Percentiles rank a stretch among this genome's conserved stretches.
phyloP scores from a whole-genome alignment of 2,329 filamentous ascomycete species.

The Lachnellula cervina region DNA sequence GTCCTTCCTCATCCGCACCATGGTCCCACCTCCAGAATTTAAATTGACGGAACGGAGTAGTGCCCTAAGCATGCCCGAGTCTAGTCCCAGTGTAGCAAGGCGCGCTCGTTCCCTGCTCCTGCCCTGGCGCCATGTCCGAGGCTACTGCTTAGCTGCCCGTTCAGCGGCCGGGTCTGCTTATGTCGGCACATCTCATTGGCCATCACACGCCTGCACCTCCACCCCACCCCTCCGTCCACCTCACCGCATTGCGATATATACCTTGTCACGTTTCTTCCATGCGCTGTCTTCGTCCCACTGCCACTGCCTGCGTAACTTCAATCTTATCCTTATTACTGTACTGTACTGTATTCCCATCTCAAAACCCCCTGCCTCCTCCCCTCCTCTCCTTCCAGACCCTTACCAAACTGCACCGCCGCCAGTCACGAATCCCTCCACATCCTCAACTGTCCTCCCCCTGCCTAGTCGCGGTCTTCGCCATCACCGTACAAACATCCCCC shows the following conservation, averaged over 20 bases:
- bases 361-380: background rate
- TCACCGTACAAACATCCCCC: slow-evolving; percentile 1
- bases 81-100: background rate
- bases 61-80: background rate
- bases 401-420: background rate
- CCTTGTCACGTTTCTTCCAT: slow-evolving; percentile 32
- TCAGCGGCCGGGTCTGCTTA: too few species aligned
- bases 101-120: background rate
- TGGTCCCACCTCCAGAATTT: background rate
- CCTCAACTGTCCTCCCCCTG: slow-evolving; percentile 2
- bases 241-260: slow-evolving; percentile 14
- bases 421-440: slow-evolving; percentile 19
- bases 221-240: background rate
- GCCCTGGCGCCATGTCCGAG: too few species aligned
- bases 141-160: too few species aligned
- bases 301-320: slow-evolving; percentile 16
- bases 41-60: too few species aligned
- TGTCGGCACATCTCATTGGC: slow-evolving; percentile 12
- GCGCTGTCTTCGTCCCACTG: slow-evolving; percentile 21
- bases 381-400: background rate
- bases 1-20: background rate
- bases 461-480: slow-evolving; percentile 13
- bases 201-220: slow-evolving; percentile 1
- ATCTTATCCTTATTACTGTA: slow-evolving; percentile 3
- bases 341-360: slow-evolving; percentile 3